A percentile compares a stretch with the other conserved stretches of the same genome.
phyloP scores from a whole-genome alignment of 257 asterid genomes.

The Solanum piurae region DNA sequence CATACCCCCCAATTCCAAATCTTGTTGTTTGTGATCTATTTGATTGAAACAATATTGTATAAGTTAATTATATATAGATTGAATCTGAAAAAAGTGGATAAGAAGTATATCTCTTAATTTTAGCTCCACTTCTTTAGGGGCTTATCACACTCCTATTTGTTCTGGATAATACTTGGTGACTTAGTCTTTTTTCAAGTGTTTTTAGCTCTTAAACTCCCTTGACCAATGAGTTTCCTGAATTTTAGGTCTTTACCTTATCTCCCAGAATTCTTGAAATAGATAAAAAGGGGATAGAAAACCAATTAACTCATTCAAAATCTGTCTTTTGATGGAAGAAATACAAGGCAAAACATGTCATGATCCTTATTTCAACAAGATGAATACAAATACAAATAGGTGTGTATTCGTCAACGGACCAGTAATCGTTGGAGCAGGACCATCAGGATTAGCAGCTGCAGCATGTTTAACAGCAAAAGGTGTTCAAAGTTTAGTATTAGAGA shows the following conservation, averaged over 20 bases:
- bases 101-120: constrained; percentile 32
- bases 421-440: constrained; percentile 81
- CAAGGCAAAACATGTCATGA: constrained; percentile 48
- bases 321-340: constrained; percentile 30
- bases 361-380: constrained; percentile 16
- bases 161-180: background rate
- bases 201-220: background rate
- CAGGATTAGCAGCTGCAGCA: constrained; percentile 78
- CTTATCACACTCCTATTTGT: constrained; percentile 1
- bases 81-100: constrained; percentile 23
- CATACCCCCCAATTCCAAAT: background rate
- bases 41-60: background rate
- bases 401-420: constrained; percentile 50
- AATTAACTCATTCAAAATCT: background rate
- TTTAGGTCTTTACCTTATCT: constrained; percentile 8
- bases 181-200: constrained; percentile 1
- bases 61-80: background rate
- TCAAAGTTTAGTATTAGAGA: constrained; percentile 51
- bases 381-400: background rate
- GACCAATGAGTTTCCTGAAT: constrained; percentile 12
- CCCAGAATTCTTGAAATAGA: constrained; percentile 3
- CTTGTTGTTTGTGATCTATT: background rate
- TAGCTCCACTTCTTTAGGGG: constrained; percentile 13
- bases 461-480: constrained; percentile 46
- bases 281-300: background rate